Base-by-base conservation (phyloP, 768 basidiomycete species). In the Galerina sulciceps region DNA sequence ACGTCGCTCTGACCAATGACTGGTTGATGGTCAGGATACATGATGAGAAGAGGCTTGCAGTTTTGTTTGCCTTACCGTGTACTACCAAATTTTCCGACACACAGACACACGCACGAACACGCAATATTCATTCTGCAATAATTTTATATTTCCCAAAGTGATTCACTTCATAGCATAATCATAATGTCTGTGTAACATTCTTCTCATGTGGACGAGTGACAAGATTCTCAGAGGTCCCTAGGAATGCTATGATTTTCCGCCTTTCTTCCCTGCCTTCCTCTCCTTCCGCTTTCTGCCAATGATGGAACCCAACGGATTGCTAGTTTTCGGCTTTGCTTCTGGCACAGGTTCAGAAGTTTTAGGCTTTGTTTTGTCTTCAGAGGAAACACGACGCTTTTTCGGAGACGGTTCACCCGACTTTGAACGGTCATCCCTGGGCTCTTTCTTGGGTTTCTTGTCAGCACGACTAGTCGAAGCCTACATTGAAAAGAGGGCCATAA, bases 251-350 rank as follows among this genome's bases (percentile, higher is more conserved):
- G 36, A 63, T 42, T 63, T 66, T 15, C 58, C 53, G 23, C 62
- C 61, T 46, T 64, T 68, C 65, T 75, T 78, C 20, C 71, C 72
- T 13, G 64, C 71, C 71, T 83, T 89, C 45, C 87, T 77, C 71
- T 88, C 82, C 67, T 87, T 89, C 53, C 93, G 81, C 76, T 94
- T 94, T 67, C 90, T 79, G 13, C 93, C 91, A 63, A 94, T 94
- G 35, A 94, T 63, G 6, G 86, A 80, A 6, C 92, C 91, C 37
- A 93, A 64, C 1, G 77, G 76, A 37, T 81, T 77, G 22, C 41
- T 51, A 22, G 55, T 15, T 54, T 67, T 65, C 13, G 20, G 10
- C 20, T 60, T 38, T 47, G 31, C 55, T 37, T 56, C 63, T 18
- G 55, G 48, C 9, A 43, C 53, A 11, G 57, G 60, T 13, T 59